Base-by-base conservation (phyloP, 2,329 filamentous ascomycete genomes). In the Pseudocercospora fuligena region DNA sequence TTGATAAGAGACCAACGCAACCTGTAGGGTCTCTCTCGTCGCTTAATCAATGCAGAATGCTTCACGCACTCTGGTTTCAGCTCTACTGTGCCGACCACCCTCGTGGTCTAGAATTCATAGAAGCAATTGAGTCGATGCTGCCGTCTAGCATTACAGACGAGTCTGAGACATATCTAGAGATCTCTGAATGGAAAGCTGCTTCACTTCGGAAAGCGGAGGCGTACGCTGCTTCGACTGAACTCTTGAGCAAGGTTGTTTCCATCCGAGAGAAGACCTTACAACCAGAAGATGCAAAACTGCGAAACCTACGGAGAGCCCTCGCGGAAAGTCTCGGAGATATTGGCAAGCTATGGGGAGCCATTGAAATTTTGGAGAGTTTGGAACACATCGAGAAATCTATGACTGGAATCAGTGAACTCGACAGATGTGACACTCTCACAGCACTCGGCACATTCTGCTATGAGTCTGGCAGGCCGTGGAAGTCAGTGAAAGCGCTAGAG, bases 41-140 rank as follows among this genome's bases (percentile, higher is more conserved):
- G 21, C n/a, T 47, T 1, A n/a, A 61, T 27, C 16, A 47, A n/a
- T 54, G 60, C 16, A 43, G 29, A 21, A 61, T 36, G 5, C 25
- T 61, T 2, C 16, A 51, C 25, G 3, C 8, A 5, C 54, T 61
- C 36, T 61, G 60, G 60, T 54, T 25, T 25, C 60, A 61, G 46
- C 46, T 61, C 5, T 61, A 54, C 25, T 46, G 46, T 21, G 46
- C 46, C 3, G 16, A 61, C 1, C 54, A 46, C 36, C 23, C 19
- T 23, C n/a, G 11, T 14, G 16, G 23, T 5, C 16, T 36, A 4
- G n/a, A 9, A 21, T 2, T 53, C 3, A 9, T n/a, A 11, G 27
- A 29, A 11, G 16, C 9, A 29, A 25, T 54, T 14, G 5, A 19
- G 12, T 6, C 3, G 21, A 33, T 51, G 46, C 19, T 51, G 9